phyloP scores from a whole-genome alignment of 2,329 filamentous ascomycete species.

The Aspergillus tamarii region DNA sequence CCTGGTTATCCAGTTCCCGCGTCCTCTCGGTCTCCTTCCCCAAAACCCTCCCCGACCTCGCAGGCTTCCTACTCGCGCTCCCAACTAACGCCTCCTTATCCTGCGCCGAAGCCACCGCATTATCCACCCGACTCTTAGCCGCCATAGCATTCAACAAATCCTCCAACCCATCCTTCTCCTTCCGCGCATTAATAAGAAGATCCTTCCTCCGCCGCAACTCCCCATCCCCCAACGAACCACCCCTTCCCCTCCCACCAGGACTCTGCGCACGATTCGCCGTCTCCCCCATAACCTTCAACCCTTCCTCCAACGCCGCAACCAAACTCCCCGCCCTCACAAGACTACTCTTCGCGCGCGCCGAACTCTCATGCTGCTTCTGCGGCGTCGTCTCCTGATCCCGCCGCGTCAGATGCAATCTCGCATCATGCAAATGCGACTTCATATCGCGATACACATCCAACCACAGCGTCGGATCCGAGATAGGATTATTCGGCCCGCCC shows the following conservation, averaged over 20 bases:
- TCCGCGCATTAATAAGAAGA: constrained; percentile 58
- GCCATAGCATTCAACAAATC: constrained; percentile 62
- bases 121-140: constrained; percentile 52
- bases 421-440: constrained; percentile 64
- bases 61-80: constrained; percentile 27
- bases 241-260: constrained; percentile 33
- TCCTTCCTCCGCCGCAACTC: constrained; percentile 63
- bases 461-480: constrained; percentile 62
- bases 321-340: constrained; percentile 61
- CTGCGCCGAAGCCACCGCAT: constrained; percentile 49
- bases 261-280: constrained; percentile 26
- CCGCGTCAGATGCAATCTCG: constrained; percentile 60
- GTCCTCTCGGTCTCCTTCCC: constrained; percentile 64
- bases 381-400: constrained; percentile 63
- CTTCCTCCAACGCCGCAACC: constrained; percentile 60
- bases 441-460: constrained; percentile 63
- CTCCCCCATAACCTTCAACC: constrained; percentile 49
- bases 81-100: constrained; percentile 49
- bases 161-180: constrained; percentile 66
- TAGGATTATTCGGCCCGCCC: constrained; percentile 34
- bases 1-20: constrained; percentile 65
- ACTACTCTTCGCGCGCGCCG: constrained; percentile 62
- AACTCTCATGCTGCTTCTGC: constrained; percentile 64
- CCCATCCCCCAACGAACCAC: constrained; percentile 58
- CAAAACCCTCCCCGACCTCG: constrained; percentile 54